phyloP scores from a whole-genome alignment of 2,329 filamentous ascomycete genomes.

The Talaromyces sp. region DNA sequence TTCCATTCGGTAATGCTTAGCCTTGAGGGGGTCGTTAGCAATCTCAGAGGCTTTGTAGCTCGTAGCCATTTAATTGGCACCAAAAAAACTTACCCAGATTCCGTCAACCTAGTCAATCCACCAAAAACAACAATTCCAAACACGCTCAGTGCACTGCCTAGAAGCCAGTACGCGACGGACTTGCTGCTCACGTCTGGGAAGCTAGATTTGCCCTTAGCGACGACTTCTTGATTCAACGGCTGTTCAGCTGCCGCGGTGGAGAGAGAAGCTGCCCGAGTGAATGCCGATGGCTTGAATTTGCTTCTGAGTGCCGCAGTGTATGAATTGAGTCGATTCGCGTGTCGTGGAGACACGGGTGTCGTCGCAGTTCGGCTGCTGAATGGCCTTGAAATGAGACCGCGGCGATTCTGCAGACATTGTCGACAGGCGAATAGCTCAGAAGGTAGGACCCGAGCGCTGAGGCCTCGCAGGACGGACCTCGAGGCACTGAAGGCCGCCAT shows the following conservation, averaged over 20 bases:
- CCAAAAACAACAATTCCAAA: slow-evolving; percentile 97
- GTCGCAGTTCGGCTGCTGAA: slow-evolving; percentile 26
- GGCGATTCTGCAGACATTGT: slow-evolving; percentile 34
- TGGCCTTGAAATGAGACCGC: slow-evolving; percentile 23
- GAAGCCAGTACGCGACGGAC: slow-evolving; percentile 81
- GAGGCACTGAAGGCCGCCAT: slow-evolving; percentile 31
- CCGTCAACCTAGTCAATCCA: slow-evolving; percentile 85
- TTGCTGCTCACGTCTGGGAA: slow-evolving; percentile 63
- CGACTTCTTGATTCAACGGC: slow-evolving; percentile 18
- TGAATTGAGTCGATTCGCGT: slow-evolving; percentile 21
- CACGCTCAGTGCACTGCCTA: slow-evolving; percentile 85
- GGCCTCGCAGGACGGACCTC: slow-evolving; percentile 26
- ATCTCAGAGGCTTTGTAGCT: neutral
- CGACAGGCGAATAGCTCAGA: slow-evolving; percentile 37
- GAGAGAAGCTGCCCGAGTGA: neutral
- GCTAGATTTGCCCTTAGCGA: slow-evolving; percentile 27
- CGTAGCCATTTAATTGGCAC: neutral
- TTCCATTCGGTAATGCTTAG: slow-evolving; percentile 99
- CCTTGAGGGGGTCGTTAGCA: slow-evolving; percentile 41
- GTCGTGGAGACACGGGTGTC: slow-evolving; percentile 20
- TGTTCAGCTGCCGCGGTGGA: slow-evolving; percentile 12
- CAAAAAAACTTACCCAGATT: slow-evolving; percentile 70
- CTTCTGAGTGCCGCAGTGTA: slow-evolving; percentile 21
- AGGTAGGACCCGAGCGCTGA: slow-evolving; percentile 29
- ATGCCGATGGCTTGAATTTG: slow-evolving; percentile 3